Evolutionary conservation across 768 basidiomycete genomes (phyloP), one percentile per base, ranked within the genome.

Genomic region (Leccinum longicurvipes): DNA sequence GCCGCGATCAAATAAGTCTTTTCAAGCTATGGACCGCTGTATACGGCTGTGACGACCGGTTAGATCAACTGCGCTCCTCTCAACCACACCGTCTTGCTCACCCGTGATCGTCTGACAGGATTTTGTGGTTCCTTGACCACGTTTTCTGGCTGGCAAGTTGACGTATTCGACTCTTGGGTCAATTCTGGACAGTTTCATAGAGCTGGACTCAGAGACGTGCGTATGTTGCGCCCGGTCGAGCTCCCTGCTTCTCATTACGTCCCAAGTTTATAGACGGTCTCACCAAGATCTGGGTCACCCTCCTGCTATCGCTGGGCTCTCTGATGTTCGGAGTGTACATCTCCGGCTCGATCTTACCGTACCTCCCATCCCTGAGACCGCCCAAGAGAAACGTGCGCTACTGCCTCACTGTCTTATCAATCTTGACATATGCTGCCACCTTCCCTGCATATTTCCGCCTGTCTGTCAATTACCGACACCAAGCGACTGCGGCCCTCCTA

Each of bases 61-160:
- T 58, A 60, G 72, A 64, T 47, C 51, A 10, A 17, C 29, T 28
- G n/a, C 27, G 12, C 12, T 47, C 10, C 44, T 29, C 27, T 47
- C 31, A 11, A 36, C 39, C 29, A 28, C 41, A 49, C 42, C 21
- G 17, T 54, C 24, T 48, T 27, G 50, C 32, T 45, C 28, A 59
- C 50, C 34, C 44, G 28, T 29, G 14, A 29, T 34, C 24, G 34
- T 47, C 15, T 45, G 25, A 49, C 56, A 87, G 94, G 93, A 14
- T 93, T 98, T 71, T 98, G 97, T 67, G 97, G 96, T 3, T 96
- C 93, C 2, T 72, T 98, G 63, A 99, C 97, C 10, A 98, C 94
- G 2, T 98, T 98, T 76, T 97, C 95, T 15, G 82, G 86, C 34
- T 98, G 97, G 97, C 92, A 98, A 71, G 67, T 91, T 10, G 91